A percentile compares a stretch with the other conserved stretches of the same genome.
Conservation (phyloP, 305 asterid species). For the Rubia balearica region DNA sequence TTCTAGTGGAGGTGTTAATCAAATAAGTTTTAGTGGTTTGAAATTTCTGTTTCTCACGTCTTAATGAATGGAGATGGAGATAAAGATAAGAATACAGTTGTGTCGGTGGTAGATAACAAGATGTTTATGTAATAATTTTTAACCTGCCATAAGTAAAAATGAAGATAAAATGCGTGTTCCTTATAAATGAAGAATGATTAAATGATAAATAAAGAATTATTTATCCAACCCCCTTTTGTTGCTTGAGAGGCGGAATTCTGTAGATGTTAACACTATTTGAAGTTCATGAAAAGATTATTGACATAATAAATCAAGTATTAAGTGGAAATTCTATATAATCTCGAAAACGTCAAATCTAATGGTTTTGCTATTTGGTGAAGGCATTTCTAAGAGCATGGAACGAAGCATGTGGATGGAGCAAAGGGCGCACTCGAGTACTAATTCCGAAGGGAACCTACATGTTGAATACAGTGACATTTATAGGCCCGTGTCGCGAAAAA, state of each 20-base stretch:
- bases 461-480: constrained; percentile 34
- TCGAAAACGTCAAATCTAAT: not conserved
- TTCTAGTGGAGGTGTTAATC: not conserved
- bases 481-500: constrained; percentile 40
- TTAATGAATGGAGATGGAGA: not conserved
- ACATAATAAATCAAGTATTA: too few relatives aligned
- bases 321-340: too few relatives aligned
- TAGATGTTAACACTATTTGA: too few relatives aligned
- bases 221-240: too few relatives aligned
- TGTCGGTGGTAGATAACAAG: not conserved
- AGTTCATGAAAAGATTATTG: too few relatives aligned
- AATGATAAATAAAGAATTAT: too few relatives aligned
- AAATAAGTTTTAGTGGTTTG: not conserved
- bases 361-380: constrained; percentile 20
- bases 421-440: constrained; percentile 31
- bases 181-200: too few relatives aligned
- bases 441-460: constrained; percentile 46
- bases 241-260: too few relatives aligned
- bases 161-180: too few relatives aligned
- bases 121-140: not conserved
- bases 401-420: constrained; percentile 43
- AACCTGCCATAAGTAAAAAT: too few relatives aligned
- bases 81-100: not conserved
- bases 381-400: constrained; percentile 55
- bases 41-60: too few relatives aligned